phyloP scores from a whole-genome alignment of 768 basidiomycete genomes.

The Lepiota venenata region DNA sequence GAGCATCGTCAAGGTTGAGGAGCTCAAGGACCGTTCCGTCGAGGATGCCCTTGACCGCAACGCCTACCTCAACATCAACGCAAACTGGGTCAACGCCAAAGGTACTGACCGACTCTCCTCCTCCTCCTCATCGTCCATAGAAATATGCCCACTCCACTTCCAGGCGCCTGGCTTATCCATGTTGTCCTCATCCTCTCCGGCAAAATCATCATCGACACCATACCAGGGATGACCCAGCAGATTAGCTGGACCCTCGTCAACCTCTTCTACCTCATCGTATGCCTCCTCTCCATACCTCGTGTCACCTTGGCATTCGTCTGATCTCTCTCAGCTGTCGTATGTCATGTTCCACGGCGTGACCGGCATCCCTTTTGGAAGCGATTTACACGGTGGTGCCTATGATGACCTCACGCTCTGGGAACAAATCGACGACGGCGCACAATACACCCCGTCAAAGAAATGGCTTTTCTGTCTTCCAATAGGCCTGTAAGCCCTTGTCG shows the following conservation, averaged over 20 bases:
- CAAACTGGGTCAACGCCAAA: slow-evolving; percentile 93
- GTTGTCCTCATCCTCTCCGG: slow-evolving; percentile 87
- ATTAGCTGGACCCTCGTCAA: slow-evolving; percentile 96
- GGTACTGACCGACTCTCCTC: slow-evolving; percentile 46
- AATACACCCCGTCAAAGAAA: slow-evolving; percentile 98
- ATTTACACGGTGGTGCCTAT: slow-evolving; percentile 88
- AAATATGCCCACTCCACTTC: not conserved
- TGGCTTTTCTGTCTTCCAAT: slow-evolving; percentile 93
- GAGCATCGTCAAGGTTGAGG: slow-evolving; percentile 84
- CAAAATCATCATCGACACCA: slow-evolving; percentile 90
- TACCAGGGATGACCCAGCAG: slow-evolving; percentile 93
- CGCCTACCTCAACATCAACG: slow-evolving; percentile 82
- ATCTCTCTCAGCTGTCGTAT: slow-evolving; percentile 71
- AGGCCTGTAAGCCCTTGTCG: slow-evolving; percentile 58
- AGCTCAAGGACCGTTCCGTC: slow-evolving; percentile 65
- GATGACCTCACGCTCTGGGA: slow-evolving; percentile 99
- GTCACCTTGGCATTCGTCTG: slow-evolving; percentile 3
- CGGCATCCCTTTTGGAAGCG: slow-evolving; percentile 91
- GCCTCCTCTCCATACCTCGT: slow-evolving; percentile 20
- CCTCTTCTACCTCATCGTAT: slow-evolving; percentile 83
- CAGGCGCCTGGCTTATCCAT: slow-evolving; percentile 98
- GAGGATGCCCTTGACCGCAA: slow-evolving; percentile 80
- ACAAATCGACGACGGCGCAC: slow-evolving; percentile 97
- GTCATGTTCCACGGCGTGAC: slow-evolving; percentile 99
- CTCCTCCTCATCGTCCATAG: slow-evolving; percentile 4